Conservation (phyloP, 2,329 filamentous ascomycete genomes). For the Colletotrichum zoysiae region DNA sequence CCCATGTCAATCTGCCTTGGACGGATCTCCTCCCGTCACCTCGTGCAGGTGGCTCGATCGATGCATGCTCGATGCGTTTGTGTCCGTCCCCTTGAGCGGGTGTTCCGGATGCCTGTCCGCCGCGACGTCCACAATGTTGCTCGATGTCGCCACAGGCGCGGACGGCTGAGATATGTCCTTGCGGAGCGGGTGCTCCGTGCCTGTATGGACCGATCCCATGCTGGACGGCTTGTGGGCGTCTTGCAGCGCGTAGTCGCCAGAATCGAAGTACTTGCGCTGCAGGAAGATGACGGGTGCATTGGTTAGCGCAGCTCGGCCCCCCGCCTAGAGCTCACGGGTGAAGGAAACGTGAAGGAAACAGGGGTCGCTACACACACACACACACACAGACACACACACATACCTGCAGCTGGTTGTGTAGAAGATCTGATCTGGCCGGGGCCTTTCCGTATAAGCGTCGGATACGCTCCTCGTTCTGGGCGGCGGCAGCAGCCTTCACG, state of each 20-base stretch:
- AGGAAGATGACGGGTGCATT: not conserved
- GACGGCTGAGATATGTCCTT: not conserved
- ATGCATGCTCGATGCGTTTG: not conserved
- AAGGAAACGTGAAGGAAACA: not conserved
- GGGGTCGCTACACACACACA: not conserved
- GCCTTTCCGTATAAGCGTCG: constrained; percentile 1
- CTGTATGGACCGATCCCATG: not conserved
- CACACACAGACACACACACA: not conserved
- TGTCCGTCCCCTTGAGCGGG: not conserved
- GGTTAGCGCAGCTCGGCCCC: constrained; percentile 2
- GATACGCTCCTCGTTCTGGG: not conserved
- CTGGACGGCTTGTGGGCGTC: not conserved
- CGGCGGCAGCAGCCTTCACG: not conserved
- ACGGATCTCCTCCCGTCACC: not conserved
- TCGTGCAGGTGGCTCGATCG: not conserved
- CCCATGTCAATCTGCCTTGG: not conserved
- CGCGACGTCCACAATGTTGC: not conserved
- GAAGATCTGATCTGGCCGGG: constrained; percentile 10
- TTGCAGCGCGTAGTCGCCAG: not conserved
- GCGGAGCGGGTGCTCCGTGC: not conserved
- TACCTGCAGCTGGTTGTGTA: constrained; percentile 6
- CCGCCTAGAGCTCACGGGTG: not conserved
- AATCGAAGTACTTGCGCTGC: not conserved
- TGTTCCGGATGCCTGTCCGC: not conserved
- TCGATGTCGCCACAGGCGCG: not conserved